Base-by-base conservation (phyloP, 1,284 basidiomycete genomes). In the Papiliotrema nemorosa region DNA sequence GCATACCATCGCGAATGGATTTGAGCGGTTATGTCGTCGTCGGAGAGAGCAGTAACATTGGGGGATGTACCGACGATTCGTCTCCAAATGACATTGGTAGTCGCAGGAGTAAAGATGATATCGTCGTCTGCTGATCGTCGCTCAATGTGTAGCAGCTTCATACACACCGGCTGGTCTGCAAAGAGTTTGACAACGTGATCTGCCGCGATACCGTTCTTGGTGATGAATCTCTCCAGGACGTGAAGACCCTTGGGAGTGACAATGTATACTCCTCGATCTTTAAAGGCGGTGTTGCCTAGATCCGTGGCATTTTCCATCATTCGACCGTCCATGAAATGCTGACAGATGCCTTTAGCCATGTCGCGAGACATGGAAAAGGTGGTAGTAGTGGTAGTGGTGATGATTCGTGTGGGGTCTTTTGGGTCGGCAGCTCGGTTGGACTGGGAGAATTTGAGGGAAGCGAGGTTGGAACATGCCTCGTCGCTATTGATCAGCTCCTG, bases 321-420 rank as follows among this genome's bases (percentile, higher is more conserved):
- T 55, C 92, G 87, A 45, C 94, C 93, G 60, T 98, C 94, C 88
- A 99, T 94, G 70, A 97, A 98, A 69, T 97, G 93, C 76, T 98
- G 94, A 76, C 91, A 91, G 84, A 98, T 97, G 31, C 90, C 91
- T 77, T 97, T 96, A 55, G 96, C 96, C 88, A 98, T 98, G 42
- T 98, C 94, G 60, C 92, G 85, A 59, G 90, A 92, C 96, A 99
- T 98, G 56, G 91, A 93, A 77, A 99, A 99, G 21, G 96, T 98
- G 38, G 96, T 99, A 9, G 94, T 98, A 5, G 96, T 98, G 0
- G 96, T 98, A 1, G 94, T 98, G 61, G 96, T 97, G 66, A 98
- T 87, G 72, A 99, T 91, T 66, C 94, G 86, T 73, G 88, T 84
- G 57, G 92, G 91, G 76, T 98, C 93, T 77, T 90, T 88, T 53